Percentiles rank a stretch among this genome's conserved stretches.
These are phyloP conservation scores for Cercospora janseana DNA, from an alignment of 2,329 filamentous ascomycete species.

Conservation along the genomic window DNA sequence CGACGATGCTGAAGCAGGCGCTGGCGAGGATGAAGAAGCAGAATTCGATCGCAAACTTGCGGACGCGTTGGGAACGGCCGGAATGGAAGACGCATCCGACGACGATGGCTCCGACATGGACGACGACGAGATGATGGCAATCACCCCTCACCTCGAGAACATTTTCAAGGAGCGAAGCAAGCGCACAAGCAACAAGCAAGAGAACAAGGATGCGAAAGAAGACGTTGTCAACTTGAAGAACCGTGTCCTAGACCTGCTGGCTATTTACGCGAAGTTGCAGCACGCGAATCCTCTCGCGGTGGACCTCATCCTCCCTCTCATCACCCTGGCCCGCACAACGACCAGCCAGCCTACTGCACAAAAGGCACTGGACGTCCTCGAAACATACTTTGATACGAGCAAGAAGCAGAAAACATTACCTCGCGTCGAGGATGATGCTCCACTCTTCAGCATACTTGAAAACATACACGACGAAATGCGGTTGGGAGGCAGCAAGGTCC, in stretches of 20 bases:
- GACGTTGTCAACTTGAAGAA: conserved; percentile 93
- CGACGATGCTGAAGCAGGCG: conserved; percentile 28
- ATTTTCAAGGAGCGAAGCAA: conserved; percentile 78
- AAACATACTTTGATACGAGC: conserved; percentile 67
- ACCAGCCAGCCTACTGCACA: conserved; percentile 71
- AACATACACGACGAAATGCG: conserved; percentile 67
- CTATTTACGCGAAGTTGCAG: conserved; percentile 80
- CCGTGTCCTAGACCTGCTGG: conserved; percentile 81
- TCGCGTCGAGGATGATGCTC: conserved; percentile 34
- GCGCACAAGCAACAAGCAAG: conserved; percentile 67
- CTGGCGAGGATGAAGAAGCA: conserved; percentile 50
- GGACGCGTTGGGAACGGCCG: conserved; percentile 70
- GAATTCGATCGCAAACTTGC: conserved; percentile 74
- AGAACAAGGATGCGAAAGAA: conserved; percentile 82
- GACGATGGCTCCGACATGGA: conserved; percentile 78
- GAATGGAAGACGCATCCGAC: conserved; percentile 55
- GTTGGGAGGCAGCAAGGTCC: conserved; percentile 63
- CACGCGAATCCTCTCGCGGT: conserved; percentile 66
- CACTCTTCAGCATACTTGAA: conserved; percentile 58
- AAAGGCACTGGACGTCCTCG: conserved; percentile 70
- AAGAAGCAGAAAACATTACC: conserved; percentile 49
- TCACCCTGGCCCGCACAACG: conserved; percentile 74
- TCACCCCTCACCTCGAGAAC: conserved; percentile 78
- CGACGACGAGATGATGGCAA: conserved; percentile 89
- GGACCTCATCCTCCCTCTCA: conserved; percentile 69